Percentiles rank a stretch among this genome's conserved stretches.
phyloP scores from a whole-genome alignment of 2,329 filamentous ascomycete genomes.

The Penicillium sp. region DNA sequence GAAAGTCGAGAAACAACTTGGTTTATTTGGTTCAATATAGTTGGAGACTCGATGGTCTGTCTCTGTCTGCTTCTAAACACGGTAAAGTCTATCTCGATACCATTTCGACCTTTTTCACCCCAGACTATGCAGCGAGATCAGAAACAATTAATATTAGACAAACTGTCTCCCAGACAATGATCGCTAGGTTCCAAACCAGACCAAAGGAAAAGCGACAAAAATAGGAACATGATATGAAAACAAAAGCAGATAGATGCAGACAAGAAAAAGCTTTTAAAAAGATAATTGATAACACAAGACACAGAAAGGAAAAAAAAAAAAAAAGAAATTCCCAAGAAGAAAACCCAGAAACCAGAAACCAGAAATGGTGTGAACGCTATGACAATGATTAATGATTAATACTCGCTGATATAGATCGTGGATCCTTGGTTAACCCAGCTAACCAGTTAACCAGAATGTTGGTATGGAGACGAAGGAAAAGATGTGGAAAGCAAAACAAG shows the following conservation, averaged over 20 bases:
- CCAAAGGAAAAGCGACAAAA: neutral
- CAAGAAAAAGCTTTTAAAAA: neutral
- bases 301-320: constrained; percentile 1
- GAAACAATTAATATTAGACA: constrained; percentile 11
- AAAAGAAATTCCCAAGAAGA: neutral
- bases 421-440: constrained; percentile 14
- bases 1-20: neutral
- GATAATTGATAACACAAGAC: constrained; percentile 4
- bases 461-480: neutral
- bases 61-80: neutral
- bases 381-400: constrained; percentile 23
- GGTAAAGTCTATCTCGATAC: neutral
- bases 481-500: constrained; percentile 5
- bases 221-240: neutral
- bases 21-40: neutral
- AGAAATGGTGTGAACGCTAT: constrained; percentile 12
- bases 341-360: constrained; percentile 1
- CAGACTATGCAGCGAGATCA: constrained; percentile 3
- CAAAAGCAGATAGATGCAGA: neutral
- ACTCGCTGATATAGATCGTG: constrained; percentile 17
- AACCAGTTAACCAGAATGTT: constrained; percentile 8
- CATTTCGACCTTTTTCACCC: neutral
- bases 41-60: neutral
- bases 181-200: constrained; percentile 1
- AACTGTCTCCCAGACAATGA: constrained; percentile 2